Base-by-base conservation (phyloP, 2,329 filamentous ascomycete genomes). In the Fusarium longipes region DNA sequence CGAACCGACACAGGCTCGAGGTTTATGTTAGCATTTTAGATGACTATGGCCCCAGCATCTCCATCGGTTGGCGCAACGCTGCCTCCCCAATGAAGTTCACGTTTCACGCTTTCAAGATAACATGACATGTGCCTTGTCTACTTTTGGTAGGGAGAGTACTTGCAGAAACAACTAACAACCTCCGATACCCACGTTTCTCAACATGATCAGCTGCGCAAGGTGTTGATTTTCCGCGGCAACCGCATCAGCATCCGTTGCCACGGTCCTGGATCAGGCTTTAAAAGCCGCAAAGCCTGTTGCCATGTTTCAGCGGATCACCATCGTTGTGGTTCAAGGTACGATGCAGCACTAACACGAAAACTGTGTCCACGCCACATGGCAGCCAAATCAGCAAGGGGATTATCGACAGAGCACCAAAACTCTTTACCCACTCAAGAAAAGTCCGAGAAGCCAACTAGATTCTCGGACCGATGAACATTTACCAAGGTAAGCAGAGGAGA, bases 201-300 rank as follows among this genome's bases (percentile, higher is more conserved):
- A 53, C 58, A 52, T 43, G 57, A 58, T 67, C 67, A 72, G 59
- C 70, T 57, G 70, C 50, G 63, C 65, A 71, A 71, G 61, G 61
- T 57, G 50, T 43, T 18, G 20, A 6, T 61, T 59, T 49, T 50
- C 51, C 33, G 60, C 60, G 57, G 63, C 58, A 66, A 58, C 53
- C 49, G 50, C 27, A 70, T 57, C 53, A 47, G 50, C 32, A 70
- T 40, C 65, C 65, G 66, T 45, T 14, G 39, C 55, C 61, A 49
- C 56, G 44, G 39, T 27, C 59, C 33, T 39, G 59, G 44, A 50
- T 47, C 57, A 69, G 49, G 48, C 53, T 33, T 32, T 27, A 15
- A 20, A 60, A 25, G 17, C 32, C 32, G 38, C 45, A 45, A 30
- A 30, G 17, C 36, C 47, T 50, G 33, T 44, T 42, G 39, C 30